Base-by-base conservation (phyloP, 2,329 filamentous ascomycete species). In the Emergomyces orientalis region DNA sequence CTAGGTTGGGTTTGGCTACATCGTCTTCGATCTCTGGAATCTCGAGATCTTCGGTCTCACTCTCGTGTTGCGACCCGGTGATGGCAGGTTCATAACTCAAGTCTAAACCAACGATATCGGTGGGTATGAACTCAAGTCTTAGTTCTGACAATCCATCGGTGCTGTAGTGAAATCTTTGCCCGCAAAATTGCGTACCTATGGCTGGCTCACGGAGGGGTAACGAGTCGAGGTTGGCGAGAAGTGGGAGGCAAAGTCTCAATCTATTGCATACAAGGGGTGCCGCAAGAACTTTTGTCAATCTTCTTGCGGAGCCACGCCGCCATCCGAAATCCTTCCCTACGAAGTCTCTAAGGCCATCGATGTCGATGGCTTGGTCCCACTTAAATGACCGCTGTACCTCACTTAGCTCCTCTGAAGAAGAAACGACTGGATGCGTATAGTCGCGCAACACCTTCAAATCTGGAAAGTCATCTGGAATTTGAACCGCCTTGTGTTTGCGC, bases 381-480 rank as follows among this genome's bases (percentile, higher is more conserved):
- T 77, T 76, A 49, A 89, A 78, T 0, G 78, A 78, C 1, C 73
- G 72, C 63, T 76, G 79, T 25, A 92, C 69, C 51, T 77, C 79
- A 3, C 83, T 75, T 59, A 93, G 70, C 32, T 83, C 80, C 9
- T 83, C 74, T 6, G 79, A 68, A 0, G 81, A 80, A 0, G 92
- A 97, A 3, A 97, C 88, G 0, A 88, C 86, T 0, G 94, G 94
- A 70, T 92, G 87, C 0, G 89, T 93, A 69, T 99, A 99, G 71
- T 90, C 96, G 13, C 88, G 82, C 25, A 97, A 77, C 8, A 96
- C 85, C 51, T 91, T 88, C 56, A 84, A 77, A 65, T 90, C 87
- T 0, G 94, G 94, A 67, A 97, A 99, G 43, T 83, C 81, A 0
- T 90, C 86, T 0, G 93, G 93, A 39, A 99, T 88, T 3, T 76